Base-by-base conservation (phyloP, 1,284 basidiomycete species). In the Ceratobasidium theobromae region DNA sequence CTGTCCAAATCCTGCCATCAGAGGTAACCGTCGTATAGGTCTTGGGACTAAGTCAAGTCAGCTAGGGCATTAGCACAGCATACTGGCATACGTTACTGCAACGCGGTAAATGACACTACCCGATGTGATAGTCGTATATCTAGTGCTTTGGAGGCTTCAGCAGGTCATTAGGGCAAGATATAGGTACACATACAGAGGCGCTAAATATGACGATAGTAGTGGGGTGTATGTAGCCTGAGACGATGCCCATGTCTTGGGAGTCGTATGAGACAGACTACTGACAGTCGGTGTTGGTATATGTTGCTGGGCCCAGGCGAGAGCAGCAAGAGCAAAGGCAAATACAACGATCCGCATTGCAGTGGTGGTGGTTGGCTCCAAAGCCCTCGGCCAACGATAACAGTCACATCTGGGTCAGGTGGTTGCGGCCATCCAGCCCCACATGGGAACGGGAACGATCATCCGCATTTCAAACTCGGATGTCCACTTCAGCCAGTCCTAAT, bases 351-450 rank as follows among this genome's bases (percentile, higher is more conserved):
- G 55, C 55, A 58, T 58, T 43, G 55, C 43, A 48, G 43, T 32
- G 52, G 32, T 43, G 25, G 55, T 58, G 55, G 55, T 58, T 43
- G 43, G 30, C 28, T 32, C 33, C 27, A 58, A 48, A 41, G 48
- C 30, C 41, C 16, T 30, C 25, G 23, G 43, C 40, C 14, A 14
- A 33, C 25, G 40, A 21, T 45, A 48, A n/a, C 32, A 30, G 55
- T 58, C 55, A 46, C 55, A 27, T 46, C 55, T 58, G 55, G 54
- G 27, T 57, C 54, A 57, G 21, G 40, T 57, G 55, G 25, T n/a
- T 8, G 6, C 43, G 18, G 18, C 18, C 18, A 45, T 45, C 43
- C 21, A 18, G 55, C 55, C 48, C 55, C 55, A 48, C 55, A 58
- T 41, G 40, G 48, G 27, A 51, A 51, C 48, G 35, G 35, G 35